Conservation (phyloP, 805 yeast species). For the Wickerhamiella bombiphila region DNA sequence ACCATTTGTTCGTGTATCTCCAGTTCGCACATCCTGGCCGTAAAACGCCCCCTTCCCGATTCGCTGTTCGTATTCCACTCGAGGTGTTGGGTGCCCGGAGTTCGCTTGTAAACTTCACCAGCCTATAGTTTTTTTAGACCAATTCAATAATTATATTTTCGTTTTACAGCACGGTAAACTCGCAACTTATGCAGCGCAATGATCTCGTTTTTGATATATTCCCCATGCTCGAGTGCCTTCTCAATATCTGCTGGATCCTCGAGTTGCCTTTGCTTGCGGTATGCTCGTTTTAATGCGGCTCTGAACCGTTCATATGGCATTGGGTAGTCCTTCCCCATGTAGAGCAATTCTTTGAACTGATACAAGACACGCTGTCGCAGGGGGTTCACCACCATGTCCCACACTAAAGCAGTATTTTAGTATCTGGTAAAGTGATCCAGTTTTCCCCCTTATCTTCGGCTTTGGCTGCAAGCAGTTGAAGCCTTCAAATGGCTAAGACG, state of each 20-base stretch:
- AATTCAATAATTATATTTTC: slow-evolving; percentile 17
- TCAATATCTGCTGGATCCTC: slow-evolving; percentile 19
- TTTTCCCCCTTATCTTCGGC: too few relatives aligned
- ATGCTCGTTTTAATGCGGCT: slow-evolving; percentile 21
- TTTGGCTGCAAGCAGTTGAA: too few relatives aligned
- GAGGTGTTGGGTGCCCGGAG: not conserved
- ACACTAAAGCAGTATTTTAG: too few relatives aligned
- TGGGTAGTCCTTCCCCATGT: slow-evolving; percentile 27
- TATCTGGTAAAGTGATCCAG: too few relatives aligned
- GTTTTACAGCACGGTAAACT: slow-evolving; percentile 25
- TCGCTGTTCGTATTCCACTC: not conserved
- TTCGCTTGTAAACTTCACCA: too few relatives aligned
- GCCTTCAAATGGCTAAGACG: too few relatives aligned
- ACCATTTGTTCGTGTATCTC: slow-evolving; percentile 6
- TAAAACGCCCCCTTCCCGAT: not conserved
- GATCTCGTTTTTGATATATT: slow-evolving; percentile 26
- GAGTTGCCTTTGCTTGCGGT: slow-evolving; percentile 18
- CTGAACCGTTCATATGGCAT: slow-evolving; percentile 23
- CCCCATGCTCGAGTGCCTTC: slow-evolving; percentile 23
- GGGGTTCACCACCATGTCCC: too few relatives aligned
- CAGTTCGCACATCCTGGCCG: not conserved
- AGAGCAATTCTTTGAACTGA: slow-evolving; percentile 26
- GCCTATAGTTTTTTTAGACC: not conserved
- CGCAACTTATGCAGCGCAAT: slow-evolving; percentile 25
- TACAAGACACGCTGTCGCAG: slow-evolving; percentile 18